These are phyloP conservation scores for Clarireedia homoeocarpa DNA, from an alignment of 2,329 filamentous ascomycete genomes.

Conservation along the genomic window DNA sequence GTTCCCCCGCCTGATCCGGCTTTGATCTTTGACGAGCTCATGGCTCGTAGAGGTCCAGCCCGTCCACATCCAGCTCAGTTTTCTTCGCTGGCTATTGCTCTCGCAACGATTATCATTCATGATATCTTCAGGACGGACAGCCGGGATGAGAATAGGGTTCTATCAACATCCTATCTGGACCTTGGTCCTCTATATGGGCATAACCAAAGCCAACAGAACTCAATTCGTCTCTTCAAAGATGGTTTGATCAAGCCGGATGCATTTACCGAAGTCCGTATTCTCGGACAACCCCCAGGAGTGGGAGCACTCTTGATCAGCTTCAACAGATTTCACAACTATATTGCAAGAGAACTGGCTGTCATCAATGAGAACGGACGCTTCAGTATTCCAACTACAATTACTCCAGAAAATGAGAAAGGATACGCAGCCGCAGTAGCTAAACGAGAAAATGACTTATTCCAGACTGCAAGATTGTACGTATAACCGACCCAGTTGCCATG, in stretches of 20 bases:
- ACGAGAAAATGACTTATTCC: no score
- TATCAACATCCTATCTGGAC: constrained; percentile 28
- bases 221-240: constrained; percentile 50
- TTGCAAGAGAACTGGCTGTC: no score
- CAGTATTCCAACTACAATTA: no score
- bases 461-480: no score
- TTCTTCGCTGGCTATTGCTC: constrained; percentile 39
- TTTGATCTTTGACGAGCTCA: constrained; percentile 46
- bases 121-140: constrained; percentile 34
- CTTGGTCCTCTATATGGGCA: constrained; percentile 37
- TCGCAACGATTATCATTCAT: constrained; percentile 44
- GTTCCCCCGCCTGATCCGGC: constrained; percentile 59
- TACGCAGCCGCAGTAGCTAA: no score
- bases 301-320: no score
- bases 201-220: constrained; percentile 21
- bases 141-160: constrained; percentile 15
- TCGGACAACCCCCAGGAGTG: no score
- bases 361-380: no score
- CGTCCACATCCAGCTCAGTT: constrained; percentile 35
- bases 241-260: constrained; percentile 55
- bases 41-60: constrained; percentile 10
- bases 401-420: no score
- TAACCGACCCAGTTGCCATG: no score
- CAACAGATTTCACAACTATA: no score
- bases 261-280: no score